Evolutionary conservation across 2,329 filamentous ascomycete genomes (phyloP).

Genomic region (Aspergillus chevalieri): DNA sequence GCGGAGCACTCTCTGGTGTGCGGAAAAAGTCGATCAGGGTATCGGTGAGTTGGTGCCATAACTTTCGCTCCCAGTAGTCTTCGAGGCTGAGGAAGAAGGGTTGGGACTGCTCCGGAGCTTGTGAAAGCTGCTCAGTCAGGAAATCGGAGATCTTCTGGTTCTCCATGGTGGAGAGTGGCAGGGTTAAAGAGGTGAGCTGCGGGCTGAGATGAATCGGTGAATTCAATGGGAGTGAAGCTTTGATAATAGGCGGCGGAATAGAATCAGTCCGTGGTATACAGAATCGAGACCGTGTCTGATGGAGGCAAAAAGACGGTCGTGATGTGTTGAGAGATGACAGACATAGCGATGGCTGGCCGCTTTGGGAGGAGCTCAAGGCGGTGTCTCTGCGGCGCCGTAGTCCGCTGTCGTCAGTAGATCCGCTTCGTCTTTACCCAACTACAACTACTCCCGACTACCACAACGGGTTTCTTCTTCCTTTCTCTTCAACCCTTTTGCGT

Average conservation of each 20-base stretch:
- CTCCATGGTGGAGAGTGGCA: constrained; percentile 56
- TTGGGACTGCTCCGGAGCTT: constrained; percentile 81
- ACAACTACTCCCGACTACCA: background rate
- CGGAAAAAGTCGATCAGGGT: constrained; percentile 83
- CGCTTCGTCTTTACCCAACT: background rate
- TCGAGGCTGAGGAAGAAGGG: constrained; percentile 85
- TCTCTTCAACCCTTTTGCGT: background rate
- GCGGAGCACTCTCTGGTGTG: constrained; percentile 68
- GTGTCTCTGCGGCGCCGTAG: constrained; percentile 21
- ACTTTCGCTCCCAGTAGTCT: constrained; percentile 94
- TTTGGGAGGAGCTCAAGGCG: constrained; percentile 19
- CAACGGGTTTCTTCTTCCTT: background rate
- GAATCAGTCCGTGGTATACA: background rate
- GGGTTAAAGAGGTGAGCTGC: constrained; percentile 5
- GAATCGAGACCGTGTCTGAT: background rate
- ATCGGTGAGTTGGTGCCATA: constrained; percentile 98
- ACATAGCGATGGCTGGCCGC: constrained; percentile 8
- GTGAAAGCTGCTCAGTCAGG: constrained; percentile 81
- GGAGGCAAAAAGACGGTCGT: background rate
- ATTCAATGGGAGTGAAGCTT: background rate
- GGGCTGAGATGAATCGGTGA: background rate
- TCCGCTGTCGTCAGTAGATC: background rate
- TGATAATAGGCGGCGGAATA: background rate
- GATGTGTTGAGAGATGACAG: background rate
- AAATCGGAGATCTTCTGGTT: constrained; percentile 86